Evolutionary conservation across 2,329 filamentous ascomycete genomes (phyloP).

Genomic region (Berkeleyomyces rouxiae): DNA sequence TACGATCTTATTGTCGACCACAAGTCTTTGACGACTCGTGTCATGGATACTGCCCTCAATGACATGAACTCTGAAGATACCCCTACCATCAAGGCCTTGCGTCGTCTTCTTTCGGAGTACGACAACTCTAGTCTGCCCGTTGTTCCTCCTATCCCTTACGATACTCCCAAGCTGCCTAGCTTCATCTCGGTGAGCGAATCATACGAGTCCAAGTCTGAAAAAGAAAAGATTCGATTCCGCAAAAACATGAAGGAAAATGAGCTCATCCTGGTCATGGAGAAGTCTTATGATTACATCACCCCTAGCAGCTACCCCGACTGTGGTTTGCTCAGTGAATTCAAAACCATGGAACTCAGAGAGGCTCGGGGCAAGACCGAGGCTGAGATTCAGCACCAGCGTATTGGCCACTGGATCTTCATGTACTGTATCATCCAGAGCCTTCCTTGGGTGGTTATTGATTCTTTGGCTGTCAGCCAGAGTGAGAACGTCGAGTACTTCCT

Average conservation of each 20-base stretch:
- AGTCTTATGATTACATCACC: constrained; percentile 65
- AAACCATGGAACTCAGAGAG: constrained; percentile 53
- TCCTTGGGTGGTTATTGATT: constrained; percentile 63
- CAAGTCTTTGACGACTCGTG: constrained; percentile 58
- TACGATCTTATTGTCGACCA: constrained; percentile 85
- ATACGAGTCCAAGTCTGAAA: constrained; percentile 46
- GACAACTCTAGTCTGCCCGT: constrained; percentile 81
- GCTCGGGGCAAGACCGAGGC: constrained; percentile 44
- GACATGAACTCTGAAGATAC: constrained; percentile 35
- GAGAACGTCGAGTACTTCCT: constrained; percentile 70
- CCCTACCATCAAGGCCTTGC: constrained; percentile 52
- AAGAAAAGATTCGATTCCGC: constrained; percentile 58
- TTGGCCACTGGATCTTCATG: constrained; percentile 68
- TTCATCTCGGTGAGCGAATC: constrained; percentile 49
- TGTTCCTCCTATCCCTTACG: constrained; percentile 78
- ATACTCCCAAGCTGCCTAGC: constrained; percentile 61
- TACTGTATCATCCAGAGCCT: constrained; percentile 64
- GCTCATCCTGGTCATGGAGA: constrained; percentile 57
- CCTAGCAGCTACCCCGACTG: constrained; percentile 20
- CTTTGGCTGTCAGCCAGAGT: constrained; percentile 49
- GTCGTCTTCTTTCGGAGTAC: constrained; percentile 70
- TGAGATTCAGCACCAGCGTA: constrained; percentile 55
- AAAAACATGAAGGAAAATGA: constrained; percentile 65
- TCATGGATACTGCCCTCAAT: constrained; percentile 34
- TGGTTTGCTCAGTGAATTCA: constrained; percentile 54